Conservation (phyloP, 2,329 filamentous ascomycete genomes). For the Claviceps cyperi region DNA sequence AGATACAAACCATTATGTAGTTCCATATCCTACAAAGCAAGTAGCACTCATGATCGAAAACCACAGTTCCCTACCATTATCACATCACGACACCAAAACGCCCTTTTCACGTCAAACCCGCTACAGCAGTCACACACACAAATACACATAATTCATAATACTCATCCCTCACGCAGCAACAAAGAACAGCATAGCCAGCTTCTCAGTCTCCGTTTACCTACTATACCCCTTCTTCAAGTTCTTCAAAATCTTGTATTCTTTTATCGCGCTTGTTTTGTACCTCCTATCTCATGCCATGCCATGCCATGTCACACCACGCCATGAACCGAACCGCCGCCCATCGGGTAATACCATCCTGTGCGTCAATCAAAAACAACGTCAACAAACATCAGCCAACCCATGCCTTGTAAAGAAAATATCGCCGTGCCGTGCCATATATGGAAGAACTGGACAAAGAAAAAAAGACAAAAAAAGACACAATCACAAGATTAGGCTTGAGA, state of each 20-base stretch:
- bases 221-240: background rate
- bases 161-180: background rate
- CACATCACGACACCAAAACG: no score
- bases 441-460: background rate
- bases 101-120: no score
- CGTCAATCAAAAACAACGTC: background rate
- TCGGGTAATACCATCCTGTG: constrained; percentile 1
- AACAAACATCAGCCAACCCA: background rate
- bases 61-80: no score
- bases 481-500: background rate
- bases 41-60: no score
- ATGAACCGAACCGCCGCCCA: background rate
- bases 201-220: background rate
- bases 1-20: no score
- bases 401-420: constrained; percentile 3
- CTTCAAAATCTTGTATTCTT: background rate
- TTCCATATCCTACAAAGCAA: no score
- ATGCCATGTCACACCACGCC: no score
- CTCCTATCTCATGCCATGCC: constrained; percentile 8
- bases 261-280: background rate
- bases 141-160: background rate
- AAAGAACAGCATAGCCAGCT: background rate
- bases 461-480: background rate
- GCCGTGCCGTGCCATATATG: constrained; percentile 1
- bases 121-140: no score